Evolutionary conservation across 1,139 yeast genomes (phyloP).

Genomic region (Debaryomyces udenii): DNA sequence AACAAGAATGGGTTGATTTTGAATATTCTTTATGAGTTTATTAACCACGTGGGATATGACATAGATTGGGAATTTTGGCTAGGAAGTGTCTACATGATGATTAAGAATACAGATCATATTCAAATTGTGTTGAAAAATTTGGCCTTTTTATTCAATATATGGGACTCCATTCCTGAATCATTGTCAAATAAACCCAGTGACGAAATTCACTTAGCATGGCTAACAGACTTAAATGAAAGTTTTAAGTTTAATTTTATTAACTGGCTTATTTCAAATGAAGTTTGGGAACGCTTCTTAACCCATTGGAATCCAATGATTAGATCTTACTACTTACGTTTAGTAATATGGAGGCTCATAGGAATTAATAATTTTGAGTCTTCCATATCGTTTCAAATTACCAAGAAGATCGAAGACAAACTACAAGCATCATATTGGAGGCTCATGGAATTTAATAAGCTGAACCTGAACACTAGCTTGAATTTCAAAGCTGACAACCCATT

Average conservation of each 20-base stretch:
- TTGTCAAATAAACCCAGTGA: constrained; percentile 13
- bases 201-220: constrained; percentile 30
- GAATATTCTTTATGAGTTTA: constrained; percentile 49
- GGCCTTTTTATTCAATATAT: constrained; percentile 69
- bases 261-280: constrained; percentile 54
- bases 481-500: constrained; percentile 55
- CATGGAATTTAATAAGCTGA: constrained; percentile 13
- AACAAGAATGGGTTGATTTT: constrained; percentile 48
- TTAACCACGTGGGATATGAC: constrained; percentile 39
- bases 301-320: constrained; percentile 84
- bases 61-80: constrained; percentile 83
- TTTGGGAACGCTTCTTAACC: constrained; percentile 61
- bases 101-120: constrained; percentile 60
- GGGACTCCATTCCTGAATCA: constrained; percentile 68
- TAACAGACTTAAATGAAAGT: constrained; percentile 37
- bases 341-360: constrained; percentile 70
- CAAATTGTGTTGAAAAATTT: constrained; percentile 64
- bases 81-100: constrained; percentile 58
- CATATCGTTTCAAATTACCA: constrained; percentile 34
- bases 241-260: constrained; percentile 50
- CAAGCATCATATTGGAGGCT: constrained; percentile 28
- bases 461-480: constrained; percentile 16
- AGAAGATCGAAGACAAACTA: constrained; percentile 33
- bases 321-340: constrained; percentile 64
- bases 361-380: constrained; percentile 46